These are phyloP conservation scores for Flaveria floridana DNA, from an alignment of 140 eudicot species.

Conservation along the genomic window DNA sequence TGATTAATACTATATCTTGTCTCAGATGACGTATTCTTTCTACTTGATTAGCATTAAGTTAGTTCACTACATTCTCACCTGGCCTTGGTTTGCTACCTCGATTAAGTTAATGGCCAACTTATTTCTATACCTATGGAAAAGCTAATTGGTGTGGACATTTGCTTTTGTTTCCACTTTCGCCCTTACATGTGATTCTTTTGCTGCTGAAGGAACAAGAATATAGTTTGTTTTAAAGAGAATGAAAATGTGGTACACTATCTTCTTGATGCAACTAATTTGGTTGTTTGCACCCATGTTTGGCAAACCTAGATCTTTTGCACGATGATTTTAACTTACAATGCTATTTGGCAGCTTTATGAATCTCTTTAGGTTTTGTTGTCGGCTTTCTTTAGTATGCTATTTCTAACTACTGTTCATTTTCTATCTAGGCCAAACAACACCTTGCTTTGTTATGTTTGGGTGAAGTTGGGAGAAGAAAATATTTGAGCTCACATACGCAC, in stretches of 20 bases:
- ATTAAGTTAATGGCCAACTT: background rate
- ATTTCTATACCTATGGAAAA: background rate
- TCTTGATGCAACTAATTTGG: background rate
- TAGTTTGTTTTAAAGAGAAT: too few species aligned
- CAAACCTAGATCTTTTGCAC: background rate
- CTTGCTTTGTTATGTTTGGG: slow-evolving; percentile 95
- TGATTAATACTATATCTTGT: background rate
- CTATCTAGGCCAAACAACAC: slow-evolving; percentile 75
- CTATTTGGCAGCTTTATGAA: background rate
- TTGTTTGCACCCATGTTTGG: background rate
- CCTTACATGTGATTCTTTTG: background rate
- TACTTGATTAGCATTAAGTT: background rate
- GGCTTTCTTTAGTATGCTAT: slow-evolving; percentile 3
- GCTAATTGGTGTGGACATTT: background rate
- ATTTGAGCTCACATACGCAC: slow-evolving; percentile 80
- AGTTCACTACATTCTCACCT: background rate
- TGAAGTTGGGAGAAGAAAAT: slow-evolving; percentile 94
- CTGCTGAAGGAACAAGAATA: background rate
- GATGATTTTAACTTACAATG: background rate
- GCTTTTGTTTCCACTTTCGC: background rate
- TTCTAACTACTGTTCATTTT: slow-evolving; percentile 15
- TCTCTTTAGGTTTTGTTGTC: slow-evolving; percentile 3
- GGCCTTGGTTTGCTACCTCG: background rate
- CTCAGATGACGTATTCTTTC: too few species aligned
- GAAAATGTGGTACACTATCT: background rate